phyloP scores from a whole-genome alignment of 164 flowering plant species.

The Vitis labrusca region DNA sequence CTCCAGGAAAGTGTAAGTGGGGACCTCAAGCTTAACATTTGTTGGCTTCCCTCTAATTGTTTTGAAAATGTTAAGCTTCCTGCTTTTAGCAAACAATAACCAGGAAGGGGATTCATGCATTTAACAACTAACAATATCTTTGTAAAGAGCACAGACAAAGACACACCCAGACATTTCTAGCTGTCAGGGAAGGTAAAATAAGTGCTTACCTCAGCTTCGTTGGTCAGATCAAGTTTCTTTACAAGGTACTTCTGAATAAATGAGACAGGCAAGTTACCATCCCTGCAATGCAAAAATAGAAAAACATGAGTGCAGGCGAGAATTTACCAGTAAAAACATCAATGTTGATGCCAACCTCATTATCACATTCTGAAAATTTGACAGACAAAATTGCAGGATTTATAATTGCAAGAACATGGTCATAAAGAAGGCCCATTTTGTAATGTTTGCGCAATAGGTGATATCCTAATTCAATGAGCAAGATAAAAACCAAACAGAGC shows the following conservation, averaged over 20 bases:
- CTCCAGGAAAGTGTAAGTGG: too few relatives aligned
- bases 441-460: not conserved
- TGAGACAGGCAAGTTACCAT: conserved; percentile 71
- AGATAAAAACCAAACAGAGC: too few relatives aligned
- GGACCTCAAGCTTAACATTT: too few relatives aligned
- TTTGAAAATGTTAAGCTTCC: not conserved
- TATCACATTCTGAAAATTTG: not conserved
- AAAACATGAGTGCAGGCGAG: not conserved
- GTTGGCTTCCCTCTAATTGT: not conserved
- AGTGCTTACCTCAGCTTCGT: conserved; percentile 74
- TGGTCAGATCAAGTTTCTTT: conserved; percentile 72
- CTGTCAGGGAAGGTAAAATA: not conserved
- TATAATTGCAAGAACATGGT: not conserved
- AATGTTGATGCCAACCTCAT: not conserved
- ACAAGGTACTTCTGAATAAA: conserved; percentile 77
- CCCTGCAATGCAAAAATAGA: conserved; percentile 47
- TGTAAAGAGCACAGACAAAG: too few relatives aligned
- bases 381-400: not conserved
- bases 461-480: too few relatives aligned
- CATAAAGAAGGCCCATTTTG: not conserved
- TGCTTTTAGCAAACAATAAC: not conserved
- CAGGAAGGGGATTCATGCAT: not conserved
- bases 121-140: too few relatives aligned
- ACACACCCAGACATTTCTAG: not conserved
- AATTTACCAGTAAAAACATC: not conserved